These are phyloP conservation scores for Canna indica DNA, from an alignment of 176 grass and related monocot genomes.

Conservation along the genomic window DNA sequence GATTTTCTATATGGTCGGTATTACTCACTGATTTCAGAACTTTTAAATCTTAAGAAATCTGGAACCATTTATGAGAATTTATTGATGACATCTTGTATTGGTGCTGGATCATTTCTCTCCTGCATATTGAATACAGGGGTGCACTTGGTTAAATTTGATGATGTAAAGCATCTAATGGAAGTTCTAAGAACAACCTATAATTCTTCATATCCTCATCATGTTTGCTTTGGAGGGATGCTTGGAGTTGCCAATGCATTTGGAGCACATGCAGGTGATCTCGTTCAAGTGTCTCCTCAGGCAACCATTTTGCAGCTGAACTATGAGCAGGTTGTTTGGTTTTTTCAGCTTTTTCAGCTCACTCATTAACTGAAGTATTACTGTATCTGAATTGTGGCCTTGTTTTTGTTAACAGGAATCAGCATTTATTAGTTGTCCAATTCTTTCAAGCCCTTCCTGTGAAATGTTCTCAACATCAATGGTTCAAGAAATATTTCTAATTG, in stretches of 20 bases:
- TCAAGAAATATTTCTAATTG: slow-evolving; percentile 86
- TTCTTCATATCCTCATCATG: slow-evolving; percentile 47
- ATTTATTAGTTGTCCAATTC: slow-evolving; percentile 53
- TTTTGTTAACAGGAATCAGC: slow-evolving; percentile 48
- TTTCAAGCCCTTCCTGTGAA: slow-evolving; percentile 59
- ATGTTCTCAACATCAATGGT: slow-evolving; percentile 53
- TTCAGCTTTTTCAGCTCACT: neutral
- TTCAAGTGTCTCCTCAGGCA: slow-evolving; percentile 30
- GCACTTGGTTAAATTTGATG: slow-evolving; percentile 52
- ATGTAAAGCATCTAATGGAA: slow-evolving; percentile 50
- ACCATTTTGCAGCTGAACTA: slow-evolving; percentile 32
- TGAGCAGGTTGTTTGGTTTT: slow-evolving; percentile 42
- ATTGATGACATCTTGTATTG: slow-evolving; percentile 65
- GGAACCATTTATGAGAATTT: slow-evolving; percentile 60
- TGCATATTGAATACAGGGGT: slow-evolving; percentile 55
- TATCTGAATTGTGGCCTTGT: slow-evolving; percentile 23
- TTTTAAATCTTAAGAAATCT: slow-evolving; percentile 69
- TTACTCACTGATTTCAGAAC: slow-evolving; percentile 50
- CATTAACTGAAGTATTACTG: neutral
- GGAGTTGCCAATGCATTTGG: slow-evolving; percentile 85
- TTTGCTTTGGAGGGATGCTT: slow-evolving; percentile 75
- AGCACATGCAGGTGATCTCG: slow-evolving; percentile 54
- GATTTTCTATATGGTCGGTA: slow-evolving; percentile 60
- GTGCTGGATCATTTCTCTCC: slow-evolving; percentile 70
- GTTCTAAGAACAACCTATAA: slow-evolving; percentile 53